phyloP scores from a whole-genome alignment of 805 yeast species.

The Wickerhamomyces tratensis region DNA sequence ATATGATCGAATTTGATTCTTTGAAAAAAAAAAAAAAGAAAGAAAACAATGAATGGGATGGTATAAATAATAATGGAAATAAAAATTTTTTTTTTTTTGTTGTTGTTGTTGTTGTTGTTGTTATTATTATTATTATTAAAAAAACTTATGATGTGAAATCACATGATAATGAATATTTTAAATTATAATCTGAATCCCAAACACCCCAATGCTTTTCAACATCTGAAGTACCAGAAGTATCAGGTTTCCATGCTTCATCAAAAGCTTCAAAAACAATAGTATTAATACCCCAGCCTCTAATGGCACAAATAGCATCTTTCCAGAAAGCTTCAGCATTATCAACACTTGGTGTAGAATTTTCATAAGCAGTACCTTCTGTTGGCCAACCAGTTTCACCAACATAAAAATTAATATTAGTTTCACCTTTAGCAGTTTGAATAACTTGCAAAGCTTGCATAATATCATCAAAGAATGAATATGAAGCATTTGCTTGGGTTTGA shows the following conservation, averaged over 20 bases:
- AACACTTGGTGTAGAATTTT: conserved; percentile 55
- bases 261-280: conserved; percentile 90
- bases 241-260: conserved; percentile 96
- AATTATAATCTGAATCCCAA: conserved; percentile 40
- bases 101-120: no score
- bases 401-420: conserved; percentile 82
- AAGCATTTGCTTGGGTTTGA: conserved; percentile 71
- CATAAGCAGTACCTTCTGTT: conserved; percentile 69
- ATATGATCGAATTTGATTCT: no score
- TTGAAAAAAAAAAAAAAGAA: no score
- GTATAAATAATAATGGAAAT: no score
- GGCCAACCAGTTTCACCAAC: conserved; percentile 99
- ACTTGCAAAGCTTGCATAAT: conserved; percentile 94
- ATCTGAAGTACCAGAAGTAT: conserved; percentile 72
- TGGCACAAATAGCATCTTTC: conserved; percentile 85
- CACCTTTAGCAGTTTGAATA: conserved; percentile 79
- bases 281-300: conserved; percentile 94
- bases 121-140: background rate
- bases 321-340: conserved; percentile 73
- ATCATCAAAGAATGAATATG: conserved; percentile 91
- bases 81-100: no score
- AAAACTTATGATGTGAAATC: conserved; percentile 25
- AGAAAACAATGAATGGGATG: no score
- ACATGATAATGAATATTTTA: conserved; percentile 40
- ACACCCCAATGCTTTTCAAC: conserved; percentile 97